Evolutionary conservation across 371 early-diverging fungal genomes (phyloP).

Genomic region (Thermomucor indicae-seudaticae): DNA sequence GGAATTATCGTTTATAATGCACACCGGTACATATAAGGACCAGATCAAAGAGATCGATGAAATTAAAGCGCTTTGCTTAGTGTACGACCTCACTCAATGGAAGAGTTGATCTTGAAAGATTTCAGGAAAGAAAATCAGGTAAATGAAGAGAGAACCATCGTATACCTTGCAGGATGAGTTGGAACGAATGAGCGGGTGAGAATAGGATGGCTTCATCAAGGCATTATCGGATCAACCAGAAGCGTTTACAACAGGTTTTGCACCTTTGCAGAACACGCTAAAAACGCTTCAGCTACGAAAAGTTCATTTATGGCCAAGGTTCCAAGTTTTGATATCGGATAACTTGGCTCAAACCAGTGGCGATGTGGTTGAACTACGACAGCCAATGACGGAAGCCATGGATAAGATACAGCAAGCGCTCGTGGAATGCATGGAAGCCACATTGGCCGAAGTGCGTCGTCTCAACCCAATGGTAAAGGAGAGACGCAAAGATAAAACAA

Average conservation of each 20-base stretch:
- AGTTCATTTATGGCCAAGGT: constrained; percentile 90
- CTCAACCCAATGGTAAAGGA: constrained; percentile 50
- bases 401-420: constrained; percentile 78
- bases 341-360: constrained; percentile 50
- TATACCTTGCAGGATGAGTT: too few relatives aligned
- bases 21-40: constrained; percentile 56
- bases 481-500: background rate
- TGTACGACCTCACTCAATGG: constrained; percentile 75
- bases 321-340: constrained; percentile 67
- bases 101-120: constrained; percentile 84
- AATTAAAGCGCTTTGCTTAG: constrained; percentile 24
- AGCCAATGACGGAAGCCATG: constrained; percentile 81
- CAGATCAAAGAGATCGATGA: too few relatives aligned
- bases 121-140: constrained; percentile 75
- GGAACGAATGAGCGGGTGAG: too few relatives aligned
- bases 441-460: constrained; percentile 73
- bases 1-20: constrained; percentile 91
- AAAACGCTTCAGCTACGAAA: constrained; percentile 77
- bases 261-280: constrained; percentile 82
- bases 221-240: constrained; percentile 92
- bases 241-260: constrained; percentile 68
- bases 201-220: constrained; percentile 86
- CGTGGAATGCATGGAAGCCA: constrained; percentile 82
- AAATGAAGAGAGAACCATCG: background rate
- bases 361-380: constrained; percentile 77